Base-by-base conservation (phyloP, 2,329 filamentous ascomycete species). In the Penicillium sp. region DNA sequence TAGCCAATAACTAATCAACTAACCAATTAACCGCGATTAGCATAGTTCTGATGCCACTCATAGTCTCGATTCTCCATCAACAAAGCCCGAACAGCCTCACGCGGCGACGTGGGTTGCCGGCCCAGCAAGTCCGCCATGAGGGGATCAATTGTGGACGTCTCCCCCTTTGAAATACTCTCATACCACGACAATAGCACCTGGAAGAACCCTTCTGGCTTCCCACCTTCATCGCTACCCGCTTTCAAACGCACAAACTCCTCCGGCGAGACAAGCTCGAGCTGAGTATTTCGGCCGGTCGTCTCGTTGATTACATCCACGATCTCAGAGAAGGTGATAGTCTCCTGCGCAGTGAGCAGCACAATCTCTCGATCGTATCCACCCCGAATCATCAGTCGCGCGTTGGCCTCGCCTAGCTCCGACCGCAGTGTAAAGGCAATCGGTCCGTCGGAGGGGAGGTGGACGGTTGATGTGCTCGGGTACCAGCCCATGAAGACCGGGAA, bases 401-500 rank as follows among this genome's bases (percentile, higher is more conserved):
- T 81, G 4, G 78, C 82, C 67, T 85, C 82, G 9, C 80, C 82
- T 0, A 85, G 73, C 59, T 85, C 82, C 14, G 77, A 75, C 31
- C 80, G 75, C 49, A 77, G 77, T 4, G 79, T 81, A 67, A 80
- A 83, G 8, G 81, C 76, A 3, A 83, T 68, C 1, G 76, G 75
- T 0, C 74, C 76, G 56, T 81, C 76, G 40, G 76, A 58, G 4
- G 70, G 61, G 7, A 73, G 60, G 25, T 68, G 63, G 14, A 75
- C 56, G 4, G 64, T 70, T 3, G 58, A 64, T 12, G 63, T 70
- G 36, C 55, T 62, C 2, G 73, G 73, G 45, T 74, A 75, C 73
- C 73, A 75, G 53, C 69, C 79, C 2, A 82, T 75, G 67, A 85
- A 86, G 30, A 86, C 70, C 2, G 83, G 83, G 69, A 83, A 85